These are phyloP conservation scores for Anastatica hierochuntica DNA, from an alignment of 345 rosid genomes.

Conservation along the genomic window DNA sequence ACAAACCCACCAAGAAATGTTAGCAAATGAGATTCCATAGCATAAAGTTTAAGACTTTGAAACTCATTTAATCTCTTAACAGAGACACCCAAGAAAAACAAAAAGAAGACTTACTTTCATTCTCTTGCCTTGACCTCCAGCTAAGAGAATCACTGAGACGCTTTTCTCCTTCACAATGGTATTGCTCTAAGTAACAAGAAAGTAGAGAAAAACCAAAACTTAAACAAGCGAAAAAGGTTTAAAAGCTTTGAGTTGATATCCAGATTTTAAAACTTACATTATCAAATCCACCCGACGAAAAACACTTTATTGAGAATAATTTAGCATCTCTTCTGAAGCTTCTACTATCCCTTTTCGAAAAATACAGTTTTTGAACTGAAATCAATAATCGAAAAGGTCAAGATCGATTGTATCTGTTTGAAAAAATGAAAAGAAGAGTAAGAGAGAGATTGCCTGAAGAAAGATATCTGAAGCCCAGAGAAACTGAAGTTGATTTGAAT, in stretches of 20 bases:
- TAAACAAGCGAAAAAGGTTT: no score
- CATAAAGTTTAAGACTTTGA: no score
- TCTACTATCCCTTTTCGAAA: conserved; percentile 17
- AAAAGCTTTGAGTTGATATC: no score
- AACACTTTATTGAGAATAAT: conserved; percentile 25
- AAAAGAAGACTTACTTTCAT: conserved; percentile 97
- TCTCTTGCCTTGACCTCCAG: conserved; percentile 91
- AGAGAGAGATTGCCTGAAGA: conserved; percentile 9
- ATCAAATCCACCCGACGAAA: conserved; percentile 31
- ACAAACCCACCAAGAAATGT: no score
- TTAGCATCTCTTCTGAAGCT: not conserved
- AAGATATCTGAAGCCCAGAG: conserved; percentile 6
- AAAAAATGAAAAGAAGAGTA: not conserved
- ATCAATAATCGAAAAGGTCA: conserved; percentile 4
- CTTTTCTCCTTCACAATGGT: conserved; percentile 50
- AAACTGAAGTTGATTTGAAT: conserved; percentile 5
- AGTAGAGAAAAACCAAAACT: not conserved
- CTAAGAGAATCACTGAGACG: conserved; percentile 77
- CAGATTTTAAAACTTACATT: conserved; percentile 25
- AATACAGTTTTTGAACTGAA: conserved; percentile 24
- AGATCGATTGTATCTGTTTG: not conserved
- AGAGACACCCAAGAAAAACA: no score
- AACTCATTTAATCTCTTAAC: no score
- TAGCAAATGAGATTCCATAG: no score
- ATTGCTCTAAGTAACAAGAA: conserved; percentile 26